Conservation (phyloP, 2,329 filamentous ascomycete species). For the Ramularia endophylla region DNA sequence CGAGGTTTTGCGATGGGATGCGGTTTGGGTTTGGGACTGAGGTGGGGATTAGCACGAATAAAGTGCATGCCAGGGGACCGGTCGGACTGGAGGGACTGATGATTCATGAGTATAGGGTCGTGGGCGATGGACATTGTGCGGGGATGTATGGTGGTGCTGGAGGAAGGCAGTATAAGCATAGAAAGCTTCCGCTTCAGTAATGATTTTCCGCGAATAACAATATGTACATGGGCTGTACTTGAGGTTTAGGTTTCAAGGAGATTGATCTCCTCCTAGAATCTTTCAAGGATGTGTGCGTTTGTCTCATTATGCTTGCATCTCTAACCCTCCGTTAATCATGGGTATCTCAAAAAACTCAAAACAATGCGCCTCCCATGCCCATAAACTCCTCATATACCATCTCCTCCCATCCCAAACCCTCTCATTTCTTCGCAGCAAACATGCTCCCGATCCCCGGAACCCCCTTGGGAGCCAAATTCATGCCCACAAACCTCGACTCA, state of each 20-base stretch:
- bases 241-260: too few relatives aligned
- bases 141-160: constrained; percentile 60
- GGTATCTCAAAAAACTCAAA: too few relatives aligned
- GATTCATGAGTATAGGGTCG: constrained; percentile 94
- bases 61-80: constrained; percentile 89
- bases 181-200: constrained; percentile 36
- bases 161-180: constrained; percentile 50
- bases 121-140: constrained; percentile 77
- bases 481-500: constrained; percentile 63
- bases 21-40: constrained; percentile 96
- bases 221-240: too few relatives aligned
- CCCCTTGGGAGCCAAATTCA: constrained; percentile 55
- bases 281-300: too few relatives aligned
- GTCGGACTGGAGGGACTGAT: constrained; percentile 91
- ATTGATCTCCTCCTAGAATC: too few relatives aligned
- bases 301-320: too few relatives aligned
- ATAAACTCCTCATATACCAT: too few relatives aligned
- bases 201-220: neutral
- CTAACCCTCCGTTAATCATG: too few relatives aligned
- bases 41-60: constrained; percentile 97
- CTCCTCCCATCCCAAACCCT: too few relatives aligned
- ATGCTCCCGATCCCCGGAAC: constrained; percentile 57
- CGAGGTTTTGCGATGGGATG: constrained; percentile 93
- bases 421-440: constrained; percentile 16
- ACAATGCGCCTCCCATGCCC: too few relatives aligned